These are phyloP conservation scores for Scleroderma bovista DNA, from an alignment of 768 basidiomycete species.

Conservation along the genomic window DNA sequence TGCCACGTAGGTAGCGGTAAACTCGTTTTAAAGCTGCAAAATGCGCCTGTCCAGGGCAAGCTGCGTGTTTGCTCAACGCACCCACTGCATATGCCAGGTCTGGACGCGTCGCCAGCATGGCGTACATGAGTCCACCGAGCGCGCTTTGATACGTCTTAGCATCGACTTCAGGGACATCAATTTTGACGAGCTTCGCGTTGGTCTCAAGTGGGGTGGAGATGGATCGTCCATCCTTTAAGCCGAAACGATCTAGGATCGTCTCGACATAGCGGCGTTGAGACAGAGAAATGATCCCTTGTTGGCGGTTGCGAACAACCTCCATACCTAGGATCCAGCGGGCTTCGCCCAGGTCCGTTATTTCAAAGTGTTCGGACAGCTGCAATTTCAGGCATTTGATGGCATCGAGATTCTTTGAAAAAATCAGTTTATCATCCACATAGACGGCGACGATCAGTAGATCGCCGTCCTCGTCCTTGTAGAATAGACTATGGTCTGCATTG, in stretches of 20 bases:
- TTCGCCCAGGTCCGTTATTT: background rate
- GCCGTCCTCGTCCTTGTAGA: background rate
- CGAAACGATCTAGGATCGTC: background rate
- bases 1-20: background rate
- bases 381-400: background rate
- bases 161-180: background rate
- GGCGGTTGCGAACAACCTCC: background rate
- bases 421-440: slow-evolving; percentile 2
- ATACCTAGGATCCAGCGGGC: background rate
- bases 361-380: background rate
- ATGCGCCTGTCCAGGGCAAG: background rate
- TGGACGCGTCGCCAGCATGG: background rate
- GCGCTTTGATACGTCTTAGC: background rate
- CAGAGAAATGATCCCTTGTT: background rate
- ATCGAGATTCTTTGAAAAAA: background rate
- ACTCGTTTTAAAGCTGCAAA: background rate
- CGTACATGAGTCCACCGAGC: background rate
- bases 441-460: background rate
- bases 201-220: background rate
- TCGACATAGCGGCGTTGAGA: background rate
- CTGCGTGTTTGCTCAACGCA: background rate
- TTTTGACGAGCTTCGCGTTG: background rate
- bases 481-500: background rate
- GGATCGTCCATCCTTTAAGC: background rate
- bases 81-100: background rate